Base-by-base conservation (phyloP, 2,329 filamentous ascomycete species). In the Beauveria pseudobassiana region DNA sequence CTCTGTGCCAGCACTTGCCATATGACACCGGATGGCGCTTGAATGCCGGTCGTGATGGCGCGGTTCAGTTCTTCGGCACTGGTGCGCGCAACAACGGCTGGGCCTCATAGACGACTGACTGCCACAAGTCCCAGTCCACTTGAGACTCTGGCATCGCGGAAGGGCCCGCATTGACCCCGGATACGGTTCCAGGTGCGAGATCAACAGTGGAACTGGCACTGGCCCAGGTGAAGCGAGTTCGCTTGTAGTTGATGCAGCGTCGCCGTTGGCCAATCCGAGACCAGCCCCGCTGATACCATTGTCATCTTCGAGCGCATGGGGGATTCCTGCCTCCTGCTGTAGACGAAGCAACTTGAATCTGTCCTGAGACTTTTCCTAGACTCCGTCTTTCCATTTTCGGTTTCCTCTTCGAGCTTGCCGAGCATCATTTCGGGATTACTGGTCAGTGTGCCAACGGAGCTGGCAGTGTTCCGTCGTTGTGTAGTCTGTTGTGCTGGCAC, bases 111-210 rank as follows among this genome's bases (percentile, higher is more conserved):
- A 99, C 95, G 4, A 99, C 89, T 26, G 89, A 86, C 72, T 99
- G 93, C 95, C 95, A 99, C 45, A 99, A 78, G 74, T 99, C 95
- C 95, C 95, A 99, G 71, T 99, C 92, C n/a, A 99, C 95, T 26
- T 90, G 87, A 18, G 81, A 79, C 69, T 93, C 90, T 16, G 78
- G 76, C 64, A 87, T 81, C 24, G 87, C 85, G 3, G 90, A 87
- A 9, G 89, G 89, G 1, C 90, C 90, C 24, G 87, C 86, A 26
- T 87, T 87, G 48, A 93, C 85, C 6, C 93, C 93, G 12, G 91
- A 87, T 8, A 89, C 91, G 1, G 93, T 97, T 1, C 93, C 93
- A 0, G 93, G 93, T 1, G 91, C 87, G 50, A 97, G 78, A 62
- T 82, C 86, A 4, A 82, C 81, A 67, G 91, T 90, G 18, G 82